phyloP scores from a whole-genome alignment of 2,329 filamentous ascomycete species.

The Colletotrichum neosansevieriae region DNA sequence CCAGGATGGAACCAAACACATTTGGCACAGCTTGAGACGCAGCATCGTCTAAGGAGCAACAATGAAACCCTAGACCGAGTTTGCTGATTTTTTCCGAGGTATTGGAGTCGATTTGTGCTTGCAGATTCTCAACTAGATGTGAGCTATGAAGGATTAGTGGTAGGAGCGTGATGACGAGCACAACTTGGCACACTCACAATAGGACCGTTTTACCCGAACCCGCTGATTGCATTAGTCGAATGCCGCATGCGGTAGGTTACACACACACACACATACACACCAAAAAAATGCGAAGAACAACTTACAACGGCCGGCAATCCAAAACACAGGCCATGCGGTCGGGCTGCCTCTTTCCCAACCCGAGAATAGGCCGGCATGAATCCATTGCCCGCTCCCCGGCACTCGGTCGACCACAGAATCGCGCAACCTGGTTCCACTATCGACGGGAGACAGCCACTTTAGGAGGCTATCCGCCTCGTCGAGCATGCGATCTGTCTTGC shows the following conservation, averaged over 20 bases:
- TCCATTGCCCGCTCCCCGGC: slow-evolving; percentile 42
- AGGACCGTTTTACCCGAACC: slow-evolving; percentile 47
- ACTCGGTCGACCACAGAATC: slow-evolving; percentile 38
- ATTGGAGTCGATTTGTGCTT: slow-evolving; percentile 16
- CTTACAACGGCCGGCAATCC: slow-evolving; percentile 45
- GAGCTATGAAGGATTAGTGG: slow-evolving; percentile 39
- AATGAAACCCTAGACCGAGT: slow-evolving; percentile 43
- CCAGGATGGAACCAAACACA: slow-evolving; percentile 47
- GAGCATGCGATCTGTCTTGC: slow-evolving; percentile 37
- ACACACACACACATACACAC: background rate
- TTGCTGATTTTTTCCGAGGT: slow-evolving; percentile 19
- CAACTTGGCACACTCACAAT: slow-evolving; percentile 40
- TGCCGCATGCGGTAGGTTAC: background rate
- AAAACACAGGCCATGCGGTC: slow-evolving; percentile 41
- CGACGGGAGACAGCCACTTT: slow-evolving; percentile 42
- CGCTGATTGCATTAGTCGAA: slow-evolving; percentile 38
- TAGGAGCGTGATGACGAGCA: background rate
- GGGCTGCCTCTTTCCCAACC: slow-evolving; percentile 38
- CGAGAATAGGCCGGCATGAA: slow-evolving; percentile 39
- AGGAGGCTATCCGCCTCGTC: slow-evolving; percentile 40
- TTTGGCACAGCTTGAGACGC: slow-evolving; percentile 45
- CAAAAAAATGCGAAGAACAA: background rate
- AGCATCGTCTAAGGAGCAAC: slow-evolving; percentile 44
- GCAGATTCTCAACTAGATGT: slow-evolving; percentile 42
- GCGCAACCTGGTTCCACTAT: slow-evolving; percentile 38